phyloP scores from a whole-genome alignment of 352 stramenopile species.

The Phytophthora fragariaefolia region DNA sequence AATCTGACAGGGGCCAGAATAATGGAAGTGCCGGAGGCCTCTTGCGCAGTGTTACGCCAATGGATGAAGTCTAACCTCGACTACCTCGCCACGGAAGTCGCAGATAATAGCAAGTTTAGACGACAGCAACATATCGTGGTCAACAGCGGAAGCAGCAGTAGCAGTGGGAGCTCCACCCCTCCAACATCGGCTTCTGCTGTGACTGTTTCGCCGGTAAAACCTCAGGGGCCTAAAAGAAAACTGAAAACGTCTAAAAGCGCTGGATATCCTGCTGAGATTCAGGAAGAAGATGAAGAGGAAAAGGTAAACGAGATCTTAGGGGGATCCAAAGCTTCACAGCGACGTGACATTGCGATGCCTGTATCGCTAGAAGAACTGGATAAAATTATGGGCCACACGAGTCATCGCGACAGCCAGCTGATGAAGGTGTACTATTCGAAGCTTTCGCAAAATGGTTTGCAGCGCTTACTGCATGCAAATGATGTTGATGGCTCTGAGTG shows the following conservation, averaged over 20 bases:
- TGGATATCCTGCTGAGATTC: conserved; percentile 35
- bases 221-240: conserved; percentile 44
- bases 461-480: conserved; percentile 56
- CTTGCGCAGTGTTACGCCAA: conserved; percentile 50
- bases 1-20: conserved; percentile 46
- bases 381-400: conserved; percentile 61
- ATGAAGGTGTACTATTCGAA: conserved; percentile 81
- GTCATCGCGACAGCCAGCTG: conserved; percentile 70
- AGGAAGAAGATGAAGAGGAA: conserved; percentile 41
- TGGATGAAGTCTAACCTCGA: conserved; percentile 63
- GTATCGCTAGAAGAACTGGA: conserved; percentile 63
- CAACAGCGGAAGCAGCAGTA: conserved; percentile 38
- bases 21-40: conserved; percentile 52
- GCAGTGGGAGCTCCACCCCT: conserved; percentile 27
- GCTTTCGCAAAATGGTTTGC: conserved; percentile 63
- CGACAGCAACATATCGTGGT: conserved; percentile 48
- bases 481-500: conserved; percentile 46
- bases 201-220: conserved; percentile 32
- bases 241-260: conserved; percentile 62
- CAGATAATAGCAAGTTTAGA: conserved; percentile 60
- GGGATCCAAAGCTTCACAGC: conserved; percentile 25
- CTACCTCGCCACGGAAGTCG: conserved; percentile 55
- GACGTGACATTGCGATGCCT: conserved; percentile 24
- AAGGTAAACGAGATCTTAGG: conserved; percentile 26
- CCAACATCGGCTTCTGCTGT: conserved; percentile 30